Conservation (phyloP, 192 early-diverging fungal genomes). For the Endogone sp. region DNA sequence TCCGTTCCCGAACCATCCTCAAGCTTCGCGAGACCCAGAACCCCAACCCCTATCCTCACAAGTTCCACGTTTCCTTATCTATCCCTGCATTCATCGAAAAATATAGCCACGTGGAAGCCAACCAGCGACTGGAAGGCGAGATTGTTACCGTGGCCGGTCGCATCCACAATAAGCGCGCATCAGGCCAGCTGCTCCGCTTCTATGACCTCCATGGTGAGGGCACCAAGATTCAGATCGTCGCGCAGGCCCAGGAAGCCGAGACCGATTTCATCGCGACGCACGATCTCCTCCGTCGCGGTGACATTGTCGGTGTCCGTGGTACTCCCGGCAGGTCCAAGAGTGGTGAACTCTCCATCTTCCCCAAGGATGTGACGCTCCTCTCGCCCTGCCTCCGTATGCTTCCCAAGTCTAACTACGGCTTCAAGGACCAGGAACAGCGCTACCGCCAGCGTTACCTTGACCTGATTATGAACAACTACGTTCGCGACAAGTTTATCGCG, state of each 20-base stretch:
- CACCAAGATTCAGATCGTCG: conserved; percentile 93
- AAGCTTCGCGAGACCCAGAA: conserved; percentile 77
- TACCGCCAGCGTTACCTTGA: conserved; percentile 98
- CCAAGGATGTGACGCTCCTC: conserved; percentile 80
- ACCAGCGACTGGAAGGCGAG: conserved; percentile 63
- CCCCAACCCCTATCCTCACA: conserved; percentile 97
- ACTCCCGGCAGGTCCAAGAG: conserved; percentile 88
- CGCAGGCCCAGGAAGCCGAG: conserved; percentile 62
- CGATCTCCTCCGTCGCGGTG: conserved; percentile 84
- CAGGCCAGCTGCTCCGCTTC: conserved; percentile 88
- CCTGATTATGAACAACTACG: conserved; percentile 97
- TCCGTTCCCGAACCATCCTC: conserved; percentile 80
- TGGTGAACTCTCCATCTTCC: conserved; percentile 95
- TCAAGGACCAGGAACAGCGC: conserved; percentile 95
- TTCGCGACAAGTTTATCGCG: conserved; percentile 92
- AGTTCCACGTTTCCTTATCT: conserved; percentile 89
- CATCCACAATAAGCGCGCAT: conserved; percentile 94
- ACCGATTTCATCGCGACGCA: conserved; percentile 78
- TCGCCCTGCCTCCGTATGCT: conserved; percentile 95
- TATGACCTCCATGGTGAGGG: conserved; percentile 95
- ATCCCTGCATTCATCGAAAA: conserved; percentile 85
- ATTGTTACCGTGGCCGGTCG: conserved; percentile 83
- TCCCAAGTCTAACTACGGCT: conserved; percentile 91
- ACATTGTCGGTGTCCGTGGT: conserved; percentile 93
- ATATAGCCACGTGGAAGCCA: conserved; percentile 65